These are phyloP conservation scores for Amanita pallidorosea DNA, from an alignment of 768 basidiomycete species.

Conservation along the genomic window DNA sequence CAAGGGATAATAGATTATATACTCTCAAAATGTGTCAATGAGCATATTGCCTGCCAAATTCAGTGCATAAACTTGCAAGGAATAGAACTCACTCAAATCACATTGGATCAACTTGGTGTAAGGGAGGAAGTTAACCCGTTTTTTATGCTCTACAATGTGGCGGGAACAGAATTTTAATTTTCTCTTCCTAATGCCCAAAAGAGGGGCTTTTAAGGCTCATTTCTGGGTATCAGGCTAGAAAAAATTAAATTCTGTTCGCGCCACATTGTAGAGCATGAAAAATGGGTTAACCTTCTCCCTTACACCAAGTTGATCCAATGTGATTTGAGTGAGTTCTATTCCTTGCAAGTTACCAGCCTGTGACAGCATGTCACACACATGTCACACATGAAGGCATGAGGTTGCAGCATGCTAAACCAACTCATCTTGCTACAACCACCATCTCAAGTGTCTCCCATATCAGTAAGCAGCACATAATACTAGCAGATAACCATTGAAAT, in stretches of 20 bases:
- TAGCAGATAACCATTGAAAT: neutral
- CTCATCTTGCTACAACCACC: neutral
- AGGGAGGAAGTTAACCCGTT: too few species aligned
- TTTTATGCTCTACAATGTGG: neutral
- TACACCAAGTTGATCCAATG: too few species aligned
- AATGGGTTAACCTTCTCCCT: neutral
- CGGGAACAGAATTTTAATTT: neutral
- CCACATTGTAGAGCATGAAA: neutral
- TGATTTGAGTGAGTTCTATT: too few species aligned
- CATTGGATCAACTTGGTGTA: too few species aligned
- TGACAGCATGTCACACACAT: neutral
- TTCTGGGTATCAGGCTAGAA: neutral
- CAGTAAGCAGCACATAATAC: neutral
- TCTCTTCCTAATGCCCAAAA: neutral
- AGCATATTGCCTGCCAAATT: neutral
- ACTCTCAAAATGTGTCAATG: neutral
- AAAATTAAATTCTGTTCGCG: neutral
- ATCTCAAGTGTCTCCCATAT: neutral
- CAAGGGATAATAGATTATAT: neutral
- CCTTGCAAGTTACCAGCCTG: neutral
- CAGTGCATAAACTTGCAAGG: neutral
- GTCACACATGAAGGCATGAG: neutral
- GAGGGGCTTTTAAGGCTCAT: neutral
- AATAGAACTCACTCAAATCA: too few species aligned
- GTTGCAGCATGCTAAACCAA: neutral